Conservation (phyloP, 2,329 filamentous ascomycete species). For the Fusarium ramigenum region DNA sequence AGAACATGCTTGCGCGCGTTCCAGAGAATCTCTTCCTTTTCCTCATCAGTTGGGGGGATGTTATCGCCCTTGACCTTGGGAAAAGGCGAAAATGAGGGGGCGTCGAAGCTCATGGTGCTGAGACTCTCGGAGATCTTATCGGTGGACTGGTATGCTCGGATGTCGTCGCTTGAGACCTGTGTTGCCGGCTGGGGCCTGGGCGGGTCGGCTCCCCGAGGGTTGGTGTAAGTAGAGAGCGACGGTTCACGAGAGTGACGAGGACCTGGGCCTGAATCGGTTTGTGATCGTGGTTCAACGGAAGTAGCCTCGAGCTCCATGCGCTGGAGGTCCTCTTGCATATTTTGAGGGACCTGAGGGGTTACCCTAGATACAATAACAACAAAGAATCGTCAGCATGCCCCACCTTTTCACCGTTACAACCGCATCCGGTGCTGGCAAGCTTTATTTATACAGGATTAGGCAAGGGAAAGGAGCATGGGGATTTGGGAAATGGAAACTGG, state of each 20-base stretch:
- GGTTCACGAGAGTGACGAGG: conserved; percentile 55
- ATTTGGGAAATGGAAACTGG: conserved; percentile 34
- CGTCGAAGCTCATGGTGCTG: conserved; percentile 59
- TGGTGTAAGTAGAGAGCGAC: conserved; percentile 54
- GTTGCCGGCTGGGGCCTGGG: conserved; percentile 45
- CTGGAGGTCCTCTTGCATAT: conserved; percentile 94
- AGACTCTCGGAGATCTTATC: conserved; percentile 49
- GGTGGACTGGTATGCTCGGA: conserved; percentile 51
- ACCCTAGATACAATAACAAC: conserved; percentile 66
- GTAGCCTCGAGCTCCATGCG: conserved; percentile 86
- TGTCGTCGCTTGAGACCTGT: conserved; percentile 51
- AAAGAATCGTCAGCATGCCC: conserved; percentile 52
- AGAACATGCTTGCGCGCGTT: conserved; percentile 84
- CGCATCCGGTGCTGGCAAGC: conserved; percentile 39
- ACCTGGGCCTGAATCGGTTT: conserved; percentile 45
- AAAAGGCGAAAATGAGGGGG: conserved; percentile 90
- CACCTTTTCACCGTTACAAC: conserved; percentile 45
- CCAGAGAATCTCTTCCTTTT: conserved; percentile 90
- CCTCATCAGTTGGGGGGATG: conserved; percentile 91
- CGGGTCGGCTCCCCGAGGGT: conserved; percentile 42
- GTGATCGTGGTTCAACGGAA: conserved; percentile 51
- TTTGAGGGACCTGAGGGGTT: conserved; percentile 94
- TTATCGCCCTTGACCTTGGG: conserved; percentile 87
- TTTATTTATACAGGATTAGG: conserved; percentile 24
- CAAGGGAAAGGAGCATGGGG: conserved; percentile 26